Evolutionary conservation across 257 asterid species (phyloP), one percentile per base, ranked within the genome.

Genomic region (Capsicum rhomboideum): DNA sequence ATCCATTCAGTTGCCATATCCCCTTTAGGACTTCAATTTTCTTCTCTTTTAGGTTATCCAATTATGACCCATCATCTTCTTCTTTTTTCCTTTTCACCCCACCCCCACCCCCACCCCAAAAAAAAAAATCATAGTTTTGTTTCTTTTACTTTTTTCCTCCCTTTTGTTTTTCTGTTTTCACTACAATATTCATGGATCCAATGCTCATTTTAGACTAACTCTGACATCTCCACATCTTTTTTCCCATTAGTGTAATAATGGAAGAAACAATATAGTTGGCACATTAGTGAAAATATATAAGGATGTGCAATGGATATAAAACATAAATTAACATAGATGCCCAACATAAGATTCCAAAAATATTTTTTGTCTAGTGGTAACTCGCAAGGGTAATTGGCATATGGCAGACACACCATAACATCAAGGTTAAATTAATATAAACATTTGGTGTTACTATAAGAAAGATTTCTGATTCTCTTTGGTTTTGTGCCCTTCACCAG

Each of bases 141-240:
- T 75, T 75, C 81, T 49, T 75, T 49, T 14, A 75, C 80, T 75
- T 74, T n/a, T n/a, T n/a, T n/a, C n/a, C n/a, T n/a, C n/a, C n/a
- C n/a, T n/a, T n/a, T n/a, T n/a, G n/a, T n/a, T n/a, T n/a, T n/a
- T n/a, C n/a, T n/a, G n/a, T n/a, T n/a, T n/a, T n/a, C n/a, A n/a
- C n/a, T n/a, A n/a, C n/a, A n/a, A n/a, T n/a, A n/a, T n/a, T n/a
- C 81, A 26, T 75, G 63, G 81, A 75, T 75, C 63, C 81, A 50
- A 75, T 75, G 63, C 23, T 50, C 26, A 26, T 77, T 16, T 26
- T 75, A 77, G 26, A 23, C 31, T 7, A 13, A 74, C 46, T 8
- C 34, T 74, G 58, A 21, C 6, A 34, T 34, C 40, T 34, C 40
- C 40, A 34, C 4, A 21, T 21, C 46, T 9, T 71, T 71, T n/a